Evolutionary conservation across 352 stramenopile species (phyloP), one percentile per base, ranked within the genome.

Genomic region (Phytophthora nicotianae): DNA sequence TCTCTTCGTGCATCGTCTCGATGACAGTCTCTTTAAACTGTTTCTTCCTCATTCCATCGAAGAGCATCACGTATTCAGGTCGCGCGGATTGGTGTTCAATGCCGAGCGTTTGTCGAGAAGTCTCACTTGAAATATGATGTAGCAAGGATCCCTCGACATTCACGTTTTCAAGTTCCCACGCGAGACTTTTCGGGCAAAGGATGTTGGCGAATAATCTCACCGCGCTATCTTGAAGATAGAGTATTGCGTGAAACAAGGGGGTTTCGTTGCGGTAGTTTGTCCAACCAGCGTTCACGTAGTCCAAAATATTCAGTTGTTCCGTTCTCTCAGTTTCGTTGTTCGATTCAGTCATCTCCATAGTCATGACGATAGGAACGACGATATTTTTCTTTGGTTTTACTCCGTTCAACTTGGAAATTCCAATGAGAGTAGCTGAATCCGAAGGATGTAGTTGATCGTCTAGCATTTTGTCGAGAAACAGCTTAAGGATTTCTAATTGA

Each of bases 111-210:
- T 29, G 47, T 2, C 75, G 63, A 9, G 77, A 68, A 0, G 42
- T n/a, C 11, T 79, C 75, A 50, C 72, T 80, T 4, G 73, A 72
- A 21, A 91, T 64, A 50, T 91, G 79, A 17, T 86, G 70, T 4
- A 91, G 65, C 29, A 70, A 88, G 3, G 83, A 84, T n/a, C 85
- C 85, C 61, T 94, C 85, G 14, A 89, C 77, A 55, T 88, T 92
- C 46, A 80, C 77, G 63, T 87, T 79, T 24, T 62, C 37, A 4
- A 87, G 50, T 29, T 94, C 83, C 76, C 74, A 89, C 2, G 21
- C 26, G 11, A 88, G 50, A 38, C 81, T 87, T 29, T 49, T 58
- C 1, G 57, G n/a, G 26, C 74, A 76, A 16, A 94, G 65, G 3
- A 70, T 61, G 9, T 41, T 35, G 1, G 55, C 53, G 49, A 91